Base-by-base conservation (phyloP, 164 flowering plant species). In the Aristolochia californica region DNA sequence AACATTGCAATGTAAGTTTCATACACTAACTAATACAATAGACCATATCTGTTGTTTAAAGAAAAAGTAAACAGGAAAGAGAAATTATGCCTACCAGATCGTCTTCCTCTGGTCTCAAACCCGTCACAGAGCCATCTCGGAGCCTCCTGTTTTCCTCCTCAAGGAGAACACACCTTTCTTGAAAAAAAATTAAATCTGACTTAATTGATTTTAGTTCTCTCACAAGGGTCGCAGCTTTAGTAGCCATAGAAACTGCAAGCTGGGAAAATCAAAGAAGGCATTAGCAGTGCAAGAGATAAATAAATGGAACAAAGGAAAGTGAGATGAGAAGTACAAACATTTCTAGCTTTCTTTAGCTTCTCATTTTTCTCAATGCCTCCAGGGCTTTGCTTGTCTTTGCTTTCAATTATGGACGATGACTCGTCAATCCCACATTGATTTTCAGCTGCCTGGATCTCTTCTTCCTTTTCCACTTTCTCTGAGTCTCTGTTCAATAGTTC, bases 191-290 rank as follows among this genome's bases (percentile, higher is more conserved):
- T 44, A 89, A 61, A 60, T 87, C 85, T 2, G 83, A 82, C 64
- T 72, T 85, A 13, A 88, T 63, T 0, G 80, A 82, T 61, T 84
- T 88, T 67, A 93, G 70, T 58, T 88, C 94, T 64, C 83, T 75
- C 0, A 95, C 93, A 27, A 93, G 68, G 1, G 77, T 62, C 61
- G 81, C 78, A 24, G 97, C 91, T 75, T 80, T 93, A 28, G 82
- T 68, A 40, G 98, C 94, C 97, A 93, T 83, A 21, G 96, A 80
- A 43, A 80, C 60, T 23, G 97, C 98, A 63, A 93, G 78, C 96
- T 91, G 78, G 4, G 50, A 20, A n/a, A n/a, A n/a, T n/a, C n/a
- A 55, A 26, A 12, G 43, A 25, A 45, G 43, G 48, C 66, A 20
- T 30, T 21, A 15, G 43, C 1, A 44, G n/a, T 2, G 13, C 10